Percentiles rank a stretch among this genome's conserved stretches.
These are phyloP conservation scores for Aphanocladium album DNA, from an alignment of 2,329 filamentous ascomycete species.

Conservation along the genomic window DNA sequence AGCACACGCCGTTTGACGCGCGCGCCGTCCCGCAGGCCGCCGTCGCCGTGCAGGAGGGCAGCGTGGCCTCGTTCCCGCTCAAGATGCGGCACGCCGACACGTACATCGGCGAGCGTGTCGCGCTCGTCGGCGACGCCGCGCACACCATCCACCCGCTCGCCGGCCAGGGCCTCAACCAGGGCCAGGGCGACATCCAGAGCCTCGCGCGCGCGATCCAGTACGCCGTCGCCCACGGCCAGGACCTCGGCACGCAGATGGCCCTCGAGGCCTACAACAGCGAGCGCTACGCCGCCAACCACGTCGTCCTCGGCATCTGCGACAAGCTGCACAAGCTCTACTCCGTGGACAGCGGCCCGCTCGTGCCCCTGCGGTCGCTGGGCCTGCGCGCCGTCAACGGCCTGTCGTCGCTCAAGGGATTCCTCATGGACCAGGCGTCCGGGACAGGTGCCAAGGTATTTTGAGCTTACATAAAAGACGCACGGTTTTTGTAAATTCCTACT, in stretches of 20 bases:
- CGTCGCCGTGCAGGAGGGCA: constrained; percentile 68
- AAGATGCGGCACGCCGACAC: constrained; percentile 90
- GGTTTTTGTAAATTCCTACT: background rate
- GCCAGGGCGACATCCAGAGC: constrained; percentile 80
- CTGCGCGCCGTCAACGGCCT: constrained; percentile 70
- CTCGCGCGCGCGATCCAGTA: constrained; percentile 70
- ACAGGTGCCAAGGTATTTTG: constrained; percentile 44
- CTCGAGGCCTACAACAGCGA: constrained; percentile 78
- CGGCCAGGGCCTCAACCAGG: constrained; percentile 91
- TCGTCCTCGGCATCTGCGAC: constrained; percentile 74
- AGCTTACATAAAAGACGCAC: background rate
- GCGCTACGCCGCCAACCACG: constrained; percentile 76
- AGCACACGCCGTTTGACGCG: constrained; percentile 58
- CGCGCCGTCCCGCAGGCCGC: constrained; percentile 60
- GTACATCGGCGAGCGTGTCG: constrained; percentile 85
- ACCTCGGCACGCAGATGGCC: constrained; percentile 73
- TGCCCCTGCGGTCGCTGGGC: constrained; percentile 73
- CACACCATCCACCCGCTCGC: constrained; percentile 94
- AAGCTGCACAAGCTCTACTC: constrained; percentile 91
- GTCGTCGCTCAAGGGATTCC: constrained; percentile 70
- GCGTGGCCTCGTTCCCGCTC: constrained; percentile 83
- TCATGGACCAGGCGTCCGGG: constrained; percentile 71
- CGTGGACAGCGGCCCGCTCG: constrained; percentile 71
- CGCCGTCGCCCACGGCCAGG: constrained; percentile 77
- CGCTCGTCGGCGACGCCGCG: constrained; percentile 88